Conservation (phyloP, 2,329 filamentous ascomycete genomes). For the Penicillium brasilianum region DNA sequence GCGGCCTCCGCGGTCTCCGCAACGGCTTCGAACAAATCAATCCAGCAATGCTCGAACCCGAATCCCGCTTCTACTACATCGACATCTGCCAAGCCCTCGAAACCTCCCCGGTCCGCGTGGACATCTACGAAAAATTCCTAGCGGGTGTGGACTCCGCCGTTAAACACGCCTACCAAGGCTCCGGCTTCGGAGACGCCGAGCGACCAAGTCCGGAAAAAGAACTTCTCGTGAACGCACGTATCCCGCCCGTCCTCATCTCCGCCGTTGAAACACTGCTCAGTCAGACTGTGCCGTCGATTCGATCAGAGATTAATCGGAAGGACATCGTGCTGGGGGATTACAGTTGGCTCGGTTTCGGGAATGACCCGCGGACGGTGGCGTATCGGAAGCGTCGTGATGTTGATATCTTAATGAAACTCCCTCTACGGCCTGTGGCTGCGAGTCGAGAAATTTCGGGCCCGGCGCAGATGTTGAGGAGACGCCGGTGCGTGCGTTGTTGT, state of each 20-base stretch:
- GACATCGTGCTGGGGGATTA: conserved; percentile 76
- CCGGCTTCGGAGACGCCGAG: conserved; percentile 50
- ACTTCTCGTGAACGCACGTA: conserved; percentile 57
- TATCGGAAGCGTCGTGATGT: conserved; percentile 66
- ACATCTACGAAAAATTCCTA: conserved; percentile 68
- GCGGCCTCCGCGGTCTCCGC: conserved; percentile 64
- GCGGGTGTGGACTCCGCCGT: conserved; percentile 71
- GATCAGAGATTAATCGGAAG: conserved; percentile 65
- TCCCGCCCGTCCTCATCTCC: conserved; percentile 57
- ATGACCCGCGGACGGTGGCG: conserved; percentile 61
- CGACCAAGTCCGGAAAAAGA: conserved; percentile 58
- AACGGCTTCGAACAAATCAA: conserved; percentile 45
- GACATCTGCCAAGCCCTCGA: conserved; percentile 60
- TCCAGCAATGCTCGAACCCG: conserved; percentile 46
- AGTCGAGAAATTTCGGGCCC: conserved; percentile 15
- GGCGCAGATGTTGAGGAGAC: conserved; percentile 34
- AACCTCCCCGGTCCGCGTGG: conserved; percentile 62
- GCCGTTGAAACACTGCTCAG: conserved; percentile 56
- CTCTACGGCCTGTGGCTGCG: conserved; percentile 29
- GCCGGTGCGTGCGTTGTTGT: conserved; percentile 65
- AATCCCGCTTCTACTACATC: conserved; percentile 52
- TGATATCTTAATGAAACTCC: conserved; percentile 61
- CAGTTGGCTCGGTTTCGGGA: conserved; percentile 68
- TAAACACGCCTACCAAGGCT: conserved; percentile 59
- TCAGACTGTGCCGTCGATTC: conserved; percentile 60